Base-by-base conservation (phyloP, 2,329 filamentous ascomycete genomes). In the Neofusicoccum parvum region DNA sequence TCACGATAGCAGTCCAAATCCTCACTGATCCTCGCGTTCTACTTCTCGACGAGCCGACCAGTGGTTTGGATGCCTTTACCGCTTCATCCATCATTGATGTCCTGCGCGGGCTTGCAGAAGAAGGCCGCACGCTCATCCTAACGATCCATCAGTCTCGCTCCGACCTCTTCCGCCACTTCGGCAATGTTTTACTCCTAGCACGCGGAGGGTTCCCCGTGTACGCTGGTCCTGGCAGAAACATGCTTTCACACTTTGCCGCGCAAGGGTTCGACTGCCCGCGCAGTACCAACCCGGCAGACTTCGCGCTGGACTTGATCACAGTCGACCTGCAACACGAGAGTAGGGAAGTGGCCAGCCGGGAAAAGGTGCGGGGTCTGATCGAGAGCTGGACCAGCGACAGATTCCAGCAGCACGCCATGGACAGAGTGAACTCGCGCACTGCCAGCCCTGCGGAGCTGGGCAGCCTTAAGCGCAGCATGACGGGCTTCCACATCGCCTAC, bases 141-240 rank as follows among this genome's bases (percentile, higher is more conserved):
- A 92, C 90, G 0, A 92, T 93, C 41, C 91, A 93, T 66, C 91
- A 93, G 74, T 88, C 90, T 1, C 86, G 90, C 2, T 92, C 89
- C 0, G 89, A 92, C 68, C 76, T 92, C 0, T 93, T 92, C 71
- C 80, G 81, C 20, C 85, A 88, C 67, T 93, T 93, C 72, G 89
- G 89, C 0, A 91, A 89, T 65, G 82, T 93, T 0, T 78, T 93
- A 1, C 83, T 93, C 0, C 82, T 93, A 1, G 89, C 91, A 0
- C 82, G 89, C 15, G 90, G 90, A 0, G 91, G 91, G 0, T 83
- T 84, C 27, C 85, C 88, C 0, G 87, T 89, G 0, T 93, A 91
- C 69, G 85, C 89, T 0, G 91, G 90, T 0, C 79, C 83, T 2
- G 88, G 87, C 0, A 77, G 73, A 5, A 79, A 84, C 1, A 92